A percentile compares a stretch with the other conserved stretches of the same genome.
Conservation (phyloP, 139 green algal genomes). For the Medakamo hakoo region DNA sequence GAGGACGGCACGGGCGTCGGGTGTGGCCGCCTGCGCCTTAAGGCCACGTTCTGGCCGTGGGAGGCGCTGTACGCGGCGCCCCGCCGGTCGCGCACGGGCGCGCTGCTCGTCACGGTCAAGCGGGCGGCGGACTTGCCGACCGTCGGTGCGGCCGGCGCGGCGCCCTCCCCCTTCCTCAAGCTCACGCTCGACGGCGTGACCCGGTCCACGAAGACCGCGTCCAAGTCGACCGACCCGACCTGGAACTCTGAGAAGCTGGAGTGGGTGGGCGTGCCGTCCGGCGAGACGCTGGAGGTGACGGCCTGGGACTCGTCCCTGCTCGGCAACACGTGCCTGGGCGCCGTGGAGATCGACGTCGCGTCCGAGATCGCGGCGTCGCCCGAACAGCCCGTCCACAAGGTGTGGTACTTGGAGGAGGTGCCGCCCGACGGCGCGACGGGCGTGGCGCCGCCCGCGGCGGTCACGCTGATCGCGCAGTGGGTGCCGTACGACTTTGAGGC, state of each 20-base stretch:
- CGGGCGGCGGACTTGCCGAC: neutral
- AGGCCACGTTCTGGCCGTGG: conserved; percentile 28
- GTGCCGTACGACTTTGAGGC: conserved; percentile 17
- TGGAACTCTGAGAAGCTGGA: conserved; percentile 25
- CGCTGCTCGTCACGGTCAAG: conserved; percentile 15
- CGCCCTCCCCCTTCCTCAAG: neutral
- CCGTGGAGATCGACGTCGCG: conserved; percentile 17
- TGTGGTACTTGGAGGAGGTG: conserved; percentile 13
- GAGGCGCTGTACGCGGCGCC: conserved; percentile 12
- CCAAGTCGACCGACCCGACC: neutral
- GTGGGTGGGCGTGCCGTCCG: conserved; percentile 18
- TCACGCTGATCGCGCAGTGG: conserved; percentile 17
- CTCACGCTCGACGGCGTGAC: neutral
- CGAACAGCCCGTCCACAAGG: conserved; percentile 7
- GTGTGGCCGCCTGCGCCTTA: conserved; percentile 18
- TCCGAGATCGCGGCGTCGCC: conserved; percentile 8
- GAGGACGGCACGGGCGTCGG: conserved; percentile 17
- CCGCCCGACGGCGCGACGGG: conserved; percentile 6
- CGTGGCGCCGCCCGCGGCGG: neutral
- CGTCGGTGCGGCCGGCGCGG: neutral
- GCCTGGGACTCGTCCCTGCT: conserved; percentile 25
- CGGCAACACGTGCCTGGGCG: conserved; percentile 15
- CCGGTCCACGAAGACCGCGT: neutral
- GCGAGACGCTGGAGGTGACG: conserved; percentile 15
- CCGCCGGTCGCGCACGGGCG: conserved; percentile 7